These are phyloP conservation scores for Intubia oerlemansii DNA, from an alignment of 2,329 filamentous ascomycete genomes.

Conservation along the genomic window DNA sequence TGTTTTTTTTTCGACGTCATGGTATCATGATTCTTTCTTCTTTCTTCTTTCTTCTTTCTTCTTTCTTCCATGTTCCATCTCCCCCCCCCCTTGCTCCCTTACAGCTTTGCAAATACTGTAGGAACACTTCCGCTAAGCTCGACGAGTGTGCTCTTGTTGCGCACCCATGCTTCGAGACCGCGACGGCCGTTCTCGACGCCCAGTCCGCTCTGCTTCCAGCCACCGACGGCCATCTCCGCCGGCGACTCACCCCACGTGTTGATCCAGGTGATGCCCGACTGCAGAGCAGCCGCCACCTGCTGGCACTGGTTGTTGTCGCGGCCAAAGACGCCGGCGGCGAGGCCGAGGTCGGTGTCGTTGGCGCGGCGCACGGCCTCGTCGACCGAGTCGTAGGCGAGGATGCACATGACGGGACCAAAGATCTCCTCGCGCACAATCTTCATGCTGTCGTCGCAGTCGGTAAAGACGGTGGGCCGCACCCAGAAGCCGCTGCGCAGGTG, in stretches of 20 bases:
- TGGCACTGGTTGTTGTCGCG: conserved; percentile 55
- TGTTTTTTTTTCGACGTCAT: too few species aligned
- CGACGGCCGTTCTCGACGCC: conserved; percentile 70
- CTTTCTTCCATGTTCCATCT: too few species aligned
- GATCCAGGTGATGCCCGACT: conserved; percentile 80
- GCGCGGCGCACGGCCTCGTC: conserved; percentile 51
- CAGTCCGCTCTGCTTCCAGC: conserved; percentile 79
- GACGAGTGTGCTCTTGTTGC: conserved; percentile 74
- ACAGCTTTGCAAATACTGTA: conserved; percentile 55
- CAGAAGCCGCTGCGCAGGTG: conserved; percentile 48
- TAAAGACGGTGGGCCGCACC: conserved; percentile 69
- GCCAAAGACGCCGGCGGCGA: conserved; percentile 75
- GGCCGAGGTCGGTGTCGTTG: conserved; percentile 56
- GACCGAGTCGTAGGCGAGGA: conserved; percentile 50
- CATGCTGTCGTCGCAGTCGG: conserved; percentile 69
- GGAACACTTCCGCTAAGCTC: conserved; percentile 53
- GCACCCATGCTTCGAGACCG: conserved; percentile 63
- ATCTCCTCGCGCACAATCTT: conserved; percentile 64
- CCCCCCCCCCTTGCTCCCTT: too few species aligned
- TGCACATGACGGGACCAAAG: conserved; percentile 71
- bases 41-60: too few species aligned
- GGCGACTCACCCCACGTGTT: conserved; percentile 89
- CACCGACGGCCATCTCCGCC: conserved; percentile 80
- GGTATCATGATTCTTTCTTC: too few species aligned
- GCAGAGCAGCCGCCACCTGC: conserved; percentile 43